These are phyloP conservation scores for rapeseed (Brassica napus) DNA, from an alignment of 345 rosid genomes.

Conservation along the genomic window DNA sequence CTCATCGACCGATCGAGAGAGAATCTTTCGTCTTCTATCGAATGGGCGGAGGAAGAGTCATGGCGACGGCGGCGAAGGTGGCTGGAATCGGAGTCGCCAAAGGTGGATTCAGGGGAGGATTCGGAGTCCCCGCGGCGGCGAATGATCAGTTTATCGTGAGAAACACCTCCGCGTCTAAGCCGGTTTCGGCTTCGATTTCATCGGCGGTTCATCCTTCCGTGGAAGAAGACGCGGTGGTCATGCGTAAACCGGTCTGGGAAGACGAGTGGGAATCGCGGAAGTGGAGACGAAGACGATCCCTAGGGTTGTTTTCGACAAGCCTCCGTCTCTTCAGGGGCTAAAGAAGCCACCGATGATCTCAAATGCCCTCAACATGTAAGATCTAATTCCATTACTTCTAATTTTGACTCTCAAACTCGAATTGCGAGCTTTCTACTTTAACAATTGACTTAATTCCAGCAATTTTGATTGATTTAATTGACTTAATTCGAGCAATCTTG, in stretches of 20 bases:
- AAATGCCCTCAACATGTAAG: constrained; percentile 58
- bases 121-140: constrained; percentile 36
- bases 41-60: constrained; percentile 66
- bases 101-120: constrained; percentile 50
- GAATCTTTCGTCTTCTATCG: background rate
- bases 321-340: constrained; percentile 60
- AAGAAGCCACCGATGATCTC: constrained; percentile 61
- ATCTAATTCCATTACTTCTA: background rate
- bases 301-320: constrained; percentile 60
- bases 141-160: constrained; percentile 43
- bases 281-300: constrained; percentile 47
- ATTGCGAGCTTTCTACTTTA: background rate
- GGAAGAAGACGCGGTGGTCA: constrained; percentile 33
- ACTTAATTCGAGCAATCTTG: background rate
- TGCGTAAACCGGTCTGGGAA: constrained; percentile 49
- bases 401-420: background rate
- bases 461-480: background rate
- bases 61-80: constrained; percentile 59
- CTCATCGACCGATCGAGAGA: background rate
- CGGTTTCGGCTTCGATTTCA: constrained; percentile 42
- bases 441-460: background rate
- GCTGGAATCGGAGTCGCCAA: constrained; percentile 52
- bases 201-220: constrained; percentile 29
- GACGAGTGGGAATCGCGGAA: constrained; percentile 61
- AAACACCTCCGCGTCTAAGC: constrained; percentile 28